Percentiles rank a stretch among this genome's conserved stretches.
These are phyloP conservation scores for Tuber borchii DNA, from an alignment of 495 filamentous ascomycete species.

Conservation along the genomic window DNA sequence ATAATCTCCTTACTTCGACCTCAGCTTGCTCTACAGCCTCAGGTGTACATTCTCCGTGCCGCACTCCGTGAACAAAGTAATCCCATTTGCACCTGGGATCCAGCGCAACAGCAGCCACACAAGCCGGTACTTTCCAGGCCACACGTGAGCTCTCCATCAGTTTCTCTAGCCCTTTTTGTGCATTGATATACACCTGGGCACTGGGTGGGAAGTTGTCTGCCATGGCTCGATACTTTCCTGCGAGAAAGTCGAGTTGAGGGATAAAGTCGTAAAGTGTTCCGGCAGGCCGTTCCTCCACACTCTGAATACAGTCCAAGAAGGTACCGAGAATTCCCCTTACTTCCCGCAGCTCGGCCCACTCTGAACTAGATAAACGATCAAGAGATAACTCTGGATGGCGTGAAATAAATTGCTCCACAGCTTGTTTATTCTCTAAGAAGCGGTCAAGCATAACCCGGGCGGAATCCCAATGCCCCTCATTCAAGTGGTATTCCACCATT, in stretches of 20 bases:
- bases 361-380: background rate
- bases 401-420: background rate
- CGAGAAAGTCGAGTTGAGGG: background rate
- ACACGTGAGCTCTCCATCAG: background rate
- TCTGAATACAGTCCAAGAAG: constrained; percentile 2
- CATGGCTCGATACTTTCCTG: background rate
- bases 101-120: constrained; percentile 1
- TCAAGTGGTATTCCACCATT: background rate
- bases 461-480: background rate
- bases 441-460: constrained; percentile 3
- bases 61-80: background rate
- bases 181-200: background rate
- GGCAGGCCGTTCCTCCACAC: constrained; percentile 1
- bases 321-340: constrained; percentile 2
- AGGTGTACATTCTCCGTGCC: background rate
- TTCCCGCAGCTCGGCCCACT: background rate
- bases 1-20: background rate
- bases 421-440: background rate
- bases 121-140: background rate
- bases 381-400: constrained; percentile 1
- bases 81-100: background rate
- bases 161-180: background rate
- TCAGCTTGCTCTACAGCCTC: background rate
- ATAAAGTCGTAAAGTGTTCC: constrained; percentile 1
- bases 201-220: background rate